A percentile compares a stretch with the other conserved stretches of the same genome.
phyloP scores from a whole-genome alignment of 2,329 filamentous ascomycete species.

The Apiospora saccharicola region DNA sequence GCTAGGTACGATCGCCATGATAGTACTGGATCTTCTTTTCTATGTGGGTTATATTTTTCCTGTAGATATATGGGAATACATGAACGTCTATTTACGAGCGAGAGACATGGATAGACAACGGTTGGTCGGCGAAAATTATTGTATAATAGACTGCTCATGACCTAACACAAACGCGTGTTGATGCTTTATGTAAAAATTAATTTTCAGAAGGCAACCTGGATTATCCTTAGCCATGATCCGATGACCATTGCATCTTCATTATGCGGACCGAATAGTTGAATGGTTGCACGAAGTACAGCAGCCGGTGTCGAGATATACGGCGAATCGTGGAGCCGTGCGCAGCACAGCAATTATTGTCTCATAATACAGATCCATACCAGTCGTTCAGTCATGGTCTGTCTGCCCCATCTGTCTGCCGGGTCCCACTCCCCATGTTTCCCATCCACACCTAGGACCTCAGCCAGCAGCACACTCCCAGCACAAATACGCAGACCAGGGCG shows the following conservation, averaged over 20 bases:
- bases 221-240: neutral
- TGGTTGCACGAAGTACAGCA: neutral
- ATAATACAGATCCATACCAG: constrained; percentile 4
- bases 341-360: neutral
- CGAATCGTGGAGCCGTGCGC: neutral
- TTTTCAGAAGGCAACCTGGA: neutral
- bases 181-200: constrained; percentile 2
- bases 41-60: neutral
- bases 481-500: constrained; percentile 75
- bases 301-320: neutral
- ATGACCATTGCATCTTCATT: neutral
- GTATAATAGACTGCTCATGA: neutral
- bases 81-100: too few species aligned
- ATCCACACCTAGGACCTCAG: constrained; percentile 37
- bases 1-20: neutral
- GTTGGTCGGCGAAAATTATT: neutral
- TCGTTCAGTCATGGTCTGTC: neutral
- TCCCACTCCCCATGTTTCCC: constrained; percentile 1
- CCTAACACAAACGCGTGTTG: neutral
- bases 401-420: neutral
- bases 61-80: neutral
- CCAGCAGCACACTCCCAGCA: constrained; percentile 68
- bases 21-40: neutral
- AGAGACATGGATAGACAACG: neutral
- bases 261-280: neutral